These are phyloP conservation scores for Dacryopinax spathularia DNA, from an alignment of 768 basidiomycete species.

Conservation along the genomic window DNA sequence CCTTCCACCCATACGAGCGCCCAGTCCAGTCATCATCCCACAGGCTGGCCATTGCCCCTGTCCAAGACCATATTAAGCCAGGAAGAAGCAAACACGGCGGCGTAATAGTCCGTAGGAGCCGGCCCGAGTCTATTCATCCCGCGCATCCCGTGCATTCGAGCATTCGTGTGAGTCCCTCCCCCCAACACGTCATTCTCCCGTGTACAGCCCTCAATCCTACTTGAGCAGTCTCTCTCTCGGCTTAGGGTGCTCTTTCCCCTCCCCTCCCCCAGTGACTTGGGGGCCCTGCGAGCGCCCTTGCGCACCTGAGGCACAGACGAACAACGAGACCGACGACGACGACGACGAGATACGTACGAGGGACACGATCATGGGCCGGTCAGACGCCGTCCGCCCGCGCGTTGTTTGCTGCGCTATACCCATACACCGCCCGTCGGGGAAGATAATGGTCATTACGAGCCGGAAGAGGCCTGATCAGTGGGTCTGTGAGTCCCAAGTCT, in stretches of 20 bases:
- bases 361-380: constrained; percentile 33
- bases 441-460: constrained; percentile 72
- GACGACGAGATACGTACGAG: neutral
- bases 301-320: neutral
- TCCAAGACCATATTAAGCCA: too few relatives aligned
- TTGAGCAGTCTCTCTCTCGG: neutral
- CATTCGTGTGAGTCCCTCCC: neutral
- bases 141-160: too few relatives aligned
- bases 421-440: constrained; percentile 54
- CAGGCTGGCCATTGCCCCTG: too few relatives aligned
- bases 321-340: neutral
- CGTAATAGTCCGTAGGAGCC: too few relatives aligned
- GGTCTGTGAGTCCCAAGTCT: constrained; percentile 94
- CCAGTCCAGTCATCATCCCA: too few relatives aligned
- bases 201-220: neutral
- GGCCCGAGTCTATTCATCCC: neutral
- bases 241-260: neutral
- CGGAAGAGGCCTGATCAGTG: constrained; percentile 65
- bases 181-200: constrained; percentile 1
- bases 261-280: too few relatives aligned
- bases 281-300: too few relatives aligned
- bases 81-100: neutral
- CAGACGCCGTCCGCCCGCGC: constrained; percentile 67
- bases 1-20: too few relatives aligned
- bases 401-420: constrained; percentile 87